These are phyloP conservation scores for Globisporangium sylvaticum DNA, from an alignment of 352 stramenopile genomes.

Conservation along the genomic window DNA sequence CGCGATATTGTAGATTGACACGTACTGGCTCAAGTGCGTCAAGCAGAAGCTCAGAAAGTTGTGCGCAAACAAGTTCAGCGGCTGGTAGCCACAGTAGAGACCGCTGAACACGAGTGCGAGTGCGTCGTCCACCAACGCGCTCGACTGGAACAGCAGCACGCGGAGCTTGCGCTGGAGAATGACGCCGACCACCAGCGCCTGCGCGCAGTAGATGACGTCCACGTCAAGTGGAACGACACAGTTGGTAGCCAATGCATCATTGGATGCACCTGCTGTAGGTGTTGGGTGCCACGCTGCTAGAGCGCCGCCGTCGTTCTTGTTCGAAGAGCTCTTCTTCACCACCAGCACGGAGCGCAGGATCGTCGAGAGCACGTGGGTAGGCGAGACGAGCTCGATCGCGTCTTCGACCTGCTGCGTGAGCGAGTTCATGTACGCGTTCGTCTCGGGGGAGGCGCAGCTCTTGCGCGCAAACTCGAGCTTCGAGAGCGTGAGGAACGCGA, in stretches of 20 bases:
- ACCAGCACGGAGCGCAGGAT: slow-evolving; percentile 24
- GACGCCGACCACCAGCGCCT: slow-evolving; percentile 37
- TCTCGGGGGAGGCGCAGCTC: slow-evolving; percentile 20
- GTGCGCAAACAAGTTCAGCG: slow-evolving; percentile 45
- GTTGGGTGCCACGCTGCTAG: not conserved
- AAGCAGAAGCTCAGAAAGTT: slow-evolving; percentile 48
- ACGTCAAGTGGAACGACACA: slow-evolving; percentile 23
- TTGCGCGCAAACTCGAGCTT: slow-evolving; percentile 53
- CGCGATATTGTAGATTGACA: slow-evolving; percentile 43
- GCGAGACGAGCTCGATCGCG: slow-evolving; percentile 23
- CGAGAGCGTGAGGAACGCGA: slow-evolving; percentile 25
- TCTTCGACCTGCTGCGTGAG: slow-evolving; percentile 45
- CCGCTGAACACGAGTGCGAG: slow-evolving; percentile 46
- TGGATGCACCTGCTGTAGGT: not conserved
- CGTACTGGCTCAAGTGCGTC: slow-evolving; percentile 39
- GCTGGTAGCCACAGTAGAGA: slow-evolving; percentile 49
- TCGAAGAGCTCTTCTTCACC: not conserved
- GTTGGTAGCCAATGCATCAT: not conserved
- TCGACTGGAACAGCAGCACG: slow-evolving; percentile 37
- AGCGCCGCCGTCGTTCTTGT: not conserved
- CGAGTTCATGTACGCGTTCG: slow-evolving; percentile 33
- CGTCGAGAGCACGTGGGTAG: slow-evolving; percentile 22
- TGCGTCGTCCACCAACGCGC: slow-evolving; percentile 31
- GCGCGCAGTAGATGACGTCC: slow-evolving; percentile 36
- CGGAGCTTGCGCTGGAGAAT: slow-evolving; percentile 52